Evolutionary conservation across 169 alveolate genomes (phyloP).

Genomic region (Ichthyophthirius multifiliis): DNA sequence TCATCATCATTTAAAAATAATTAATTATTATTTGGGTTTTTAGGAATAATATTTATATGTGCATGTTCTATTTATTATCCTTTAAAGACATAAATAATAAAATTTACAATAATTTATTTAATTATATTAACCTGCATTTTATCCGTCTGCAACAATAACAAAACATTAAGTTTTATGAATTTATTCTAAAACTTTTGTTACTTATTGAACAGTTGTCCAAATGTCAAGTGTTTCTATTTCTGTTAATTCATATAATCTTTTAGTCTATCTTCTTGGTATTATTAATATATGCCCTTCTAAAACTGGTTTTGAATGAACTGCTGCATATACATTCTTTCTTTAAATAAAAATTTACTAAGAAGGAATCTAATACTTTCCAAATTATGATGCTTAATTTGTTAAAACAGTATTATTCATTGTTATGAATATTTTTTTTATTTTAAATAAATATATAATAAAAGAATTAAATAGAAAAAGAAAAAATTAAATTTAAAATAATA

Average conservation of each 20-base stretch:
- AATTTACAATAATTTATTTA: background rate
- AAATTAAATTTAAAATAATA: no score
- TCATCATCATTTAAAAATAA: background rate
- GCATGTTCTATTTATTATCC: conserved; percentile 21
- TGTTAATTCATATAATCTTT: conserved; percentile 22
- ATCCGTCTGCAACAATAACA: conserved; percentile 21
- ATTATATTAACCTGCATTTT: background rate
- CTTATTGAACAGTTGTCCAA: conserved; percentile 30
- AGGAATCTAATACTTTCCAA: conserved; percentile 15
- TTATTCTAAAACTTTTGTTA: conserved; percentile 16
- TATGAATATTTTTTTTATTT: no score
- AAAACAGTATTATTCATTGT: background rate
- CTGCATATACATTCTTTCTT: conserved; percentile 34
- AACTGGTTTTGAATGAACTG: conserved; percentile 15
- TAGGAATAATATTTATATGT: conserved; percentile 24
- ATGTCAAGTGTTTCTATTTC: conserved; percentile 37
- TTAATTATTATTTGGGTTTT: background rate
- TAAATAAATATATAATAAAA: no score
- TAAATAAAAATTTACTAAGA: conserved; percentile 8
- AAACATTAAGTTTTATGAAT: conserved; percentile 7
- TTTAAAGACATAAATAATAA: background rate
- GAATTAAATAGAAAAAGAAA: no score
- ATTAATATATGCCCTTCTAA: conserved; percentile 30
- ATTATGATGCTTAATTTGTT: background rate
- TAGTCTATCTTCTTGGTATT: conserved; percentile 22